Conservation (phyloP, 768 basidiomycete species). For the Scleroderma bovista region DNA sequence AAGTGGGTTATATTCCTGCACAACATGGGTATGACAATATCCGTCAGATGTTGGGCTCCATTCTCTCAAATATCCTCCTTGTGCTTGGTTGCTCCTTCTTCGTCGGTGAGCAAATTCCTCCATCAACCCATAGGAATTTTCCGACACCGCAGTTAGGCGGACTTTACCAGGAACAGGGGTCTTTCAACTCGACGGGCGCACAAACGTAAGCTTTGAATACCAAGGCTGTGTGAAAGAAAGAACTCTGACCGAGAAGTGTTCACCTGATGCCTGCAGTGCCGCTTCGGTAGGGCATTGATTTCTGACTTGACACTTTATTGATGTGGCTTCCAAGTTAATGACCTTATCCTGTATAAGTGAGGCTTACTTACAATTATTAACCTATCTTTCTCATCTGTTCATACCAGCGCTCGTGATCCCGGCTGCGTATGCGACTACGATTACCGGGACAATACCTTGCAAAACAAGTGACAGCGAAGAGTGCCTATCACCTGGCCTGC, state of each 20-base stretch:
- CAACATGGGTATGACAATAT: background rate
- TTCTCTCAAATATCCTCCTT: conserved; percentile 84
- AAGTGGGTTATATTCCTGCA: conserved; percentile 13
- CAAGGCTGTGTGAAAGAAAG: background rate
- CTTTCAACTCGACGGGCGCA: conserved; percentile 79
- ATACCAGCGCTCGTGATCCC: conserved; percentile 74
- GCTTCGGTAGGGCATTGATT: conserved; percentile 30
- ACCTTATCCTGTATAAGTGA: conserved; percentile 80
- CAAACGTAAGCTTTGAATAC: conserved; percentile 59
- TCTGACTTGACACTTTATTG: conserved; percentile 34
- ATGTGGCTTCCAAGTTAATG: conserved; percentile 60
- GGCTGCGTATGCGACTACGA: conserved; percentile 69
- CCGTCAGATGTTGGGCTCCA: conserved; percentile 78
- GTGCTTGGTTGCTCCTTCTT: conserved; percentile 91
- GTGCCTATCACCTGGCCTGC: conserved; percentile 41
- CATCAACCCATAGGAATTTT: background rate
- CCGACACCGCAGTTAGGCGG: conserved; percentile 44
- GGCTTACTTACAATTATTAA: conserved; percentile 20
- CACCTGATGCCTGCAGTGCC: conserved; percentile 18
- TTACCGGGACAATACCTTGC: conserved; percentile 7
- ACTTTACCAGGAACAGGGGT: conserved; percentile 54
- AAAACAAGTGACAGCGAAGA: conserved; percentile 8
- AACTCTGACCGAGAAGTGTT: background rate
- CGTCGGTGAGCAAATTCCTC: conserved; percentile 44
- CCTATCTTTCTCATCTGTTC: conserved; percentile 10